These are phyloP conservation scores for Ambrosiella beaveri DNA, from an alignment of 2,329 filamentous ascomycete species.

Conservation along the genomic window DNA sequence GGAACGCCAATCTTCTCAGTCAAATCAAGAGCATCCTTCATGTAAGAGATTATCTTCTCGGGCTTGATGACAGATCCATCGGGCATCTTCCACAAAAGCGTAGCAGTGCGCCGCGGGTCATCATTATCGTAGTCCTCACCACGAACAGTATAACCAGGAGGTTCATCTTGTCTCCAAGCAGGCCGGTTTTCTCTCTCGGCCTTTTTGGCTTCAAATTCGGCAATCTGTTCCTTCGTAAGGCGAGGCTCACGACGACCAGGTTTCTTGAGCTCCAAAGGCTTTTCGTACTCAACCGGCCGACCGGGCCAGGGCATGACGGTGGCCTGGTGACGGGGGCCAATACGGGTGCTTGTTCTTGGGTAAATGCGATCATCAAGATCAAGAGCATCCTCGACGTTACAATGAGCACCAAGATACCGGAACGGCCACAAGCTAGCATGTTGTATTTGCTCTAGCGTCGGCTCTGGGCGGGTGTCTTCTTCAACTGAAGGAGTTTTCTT, in stretches of 20 bases:
- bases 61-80: conserved; percentile 32
- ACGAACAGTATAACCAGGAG: conserved; percentile 65
- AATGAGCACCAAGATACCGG: conserved; percentile 88
- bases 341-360: conserved; percentile 77
- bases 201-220: conserved; percentile 68
- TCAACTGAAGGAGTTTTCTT: conserved; percentile 23
- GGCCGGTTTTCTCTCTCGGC: conserved; percentile 63
- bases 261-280: conserved; percentile 71
- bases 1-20: conserved; percentile 53
- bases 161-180: conserved; percentile 88
- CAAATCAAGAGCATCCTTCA: conserved; percentile 48
- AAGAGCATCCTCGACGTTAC: conserved; percentile 81
- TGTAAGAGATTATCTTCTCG: conserved; percentile 56
- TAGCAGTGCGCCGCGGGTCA: conserved; percentile 58
- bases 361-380: conserved; percentile 98
- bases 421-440: conserved; percentile 93
- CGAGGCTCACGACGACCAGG: conserved; percentile 63
- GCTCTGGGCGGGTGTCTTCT: conserved; percentile 34
- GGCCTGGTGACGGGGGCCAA: conserved; percentile 84
- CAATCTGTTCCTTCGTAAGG: conserved; percentile 60
- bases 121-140: conserved; percentile 60
- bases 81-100: conserved; percentile 63
- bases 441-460: conserved; percentile 73
- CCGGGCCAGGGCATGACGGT: conserved; percentile 74
- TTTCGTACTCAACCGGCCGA: conserved; percentile 74